A percentile compares a stretch with the other conserved stretches of the same genome.
Evolutionary conservation across 1,284 basidiomycete species (phyloP).

Genomic region (Moniliella sp.): DNA sequence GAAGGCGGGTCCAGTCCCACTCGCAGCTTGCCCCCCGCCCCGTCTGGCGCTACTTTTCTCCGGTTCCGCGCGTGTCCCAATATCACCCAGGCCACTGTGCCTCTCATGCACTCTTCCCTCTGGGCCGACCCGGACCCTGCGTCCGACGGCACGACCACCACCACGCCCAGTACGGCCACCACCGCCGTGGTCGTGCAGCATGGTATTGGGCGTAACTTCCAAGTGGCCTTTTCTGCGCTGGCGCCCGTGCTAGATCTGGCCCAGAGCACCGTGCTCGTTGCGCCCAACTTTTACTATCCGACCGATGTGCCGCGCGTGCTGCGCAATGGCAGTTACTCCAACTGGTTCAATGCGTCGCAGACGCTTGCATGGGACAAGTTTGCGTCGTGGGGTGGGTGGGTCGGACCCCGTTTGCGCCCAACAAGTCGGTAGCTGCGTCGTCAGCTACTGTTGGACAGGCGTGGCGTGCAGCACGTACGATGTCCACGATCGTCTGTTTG

Average conservation of each 20-base stretch:
- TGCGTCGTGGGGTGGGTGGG: conserved; percentile 1
- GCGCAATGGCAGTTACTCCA: background rate
- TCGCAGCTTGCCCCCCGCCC: too few relatives aligned
- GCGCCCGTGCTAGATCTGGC: background rate
- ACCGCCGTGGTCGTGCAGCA: conserved; percentile 1
- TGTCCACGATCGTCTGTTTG: background rate
- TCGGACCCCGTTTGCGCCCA: background rate
- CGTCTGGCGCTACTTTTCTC: background rate
- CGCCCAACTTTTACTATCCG: conserved; percentile 1
- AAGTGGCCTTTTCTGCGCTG: background rate
- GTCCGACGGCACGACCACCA: background rate
- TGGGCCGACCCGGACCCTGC: background rate
- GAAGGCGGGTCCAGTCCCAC: too few relatives aligned
- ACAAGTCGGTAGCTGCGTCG: background rate
- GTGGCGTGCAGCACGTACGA: conserved; percentile 1
- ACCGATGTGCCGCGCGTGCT: conserved; percentile 1
- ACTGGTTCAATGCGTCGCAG: background rate
- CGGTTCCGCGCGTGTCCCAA: background rate
- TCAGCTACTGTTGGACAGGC: background rate
- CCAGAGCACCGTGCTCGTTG: conserved; percentile 1
- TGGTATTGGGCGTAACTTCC: conserved; percentile 1
- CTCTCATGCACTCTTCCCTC: background rate
- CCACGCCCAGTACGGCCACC: background rate
- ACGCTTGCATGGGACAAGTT: conserved; percentile 1
- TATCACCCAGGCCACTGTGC: background rate